These are phyloP conservation scores for Agrocybe chaxingu DNA, from an alignment of 768 basidiomycete species.

Conservation along the genomic window DNA sequence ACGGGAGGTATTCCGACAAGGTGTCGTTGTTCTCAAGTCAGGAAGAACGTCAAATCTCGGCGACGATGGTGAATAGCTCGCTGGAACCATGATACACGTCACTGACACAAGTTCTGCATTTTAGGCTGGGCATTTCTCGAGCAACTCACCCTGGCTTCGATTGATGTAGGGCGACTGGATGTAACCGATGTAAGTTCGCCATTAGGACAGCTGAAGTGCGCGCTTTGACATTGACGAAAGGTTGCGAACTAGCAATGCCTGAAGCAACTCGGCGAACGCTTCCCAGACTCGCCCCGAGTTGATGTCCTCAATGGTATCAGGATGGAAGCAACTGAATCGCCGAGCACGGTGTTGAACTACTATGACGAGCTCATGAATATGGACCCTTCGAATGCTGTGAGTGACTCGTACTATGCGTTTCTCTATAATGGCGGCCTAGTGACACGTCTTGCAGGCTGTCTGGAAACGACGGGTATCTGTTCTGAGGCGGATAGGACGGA, in stretches of 20 bases:
- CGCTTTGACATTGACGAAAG: constrained; percentile 24
- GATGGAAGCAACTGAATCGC: constrained; percentile 63
- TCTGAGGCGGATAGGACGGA: constrained; percentile 56
- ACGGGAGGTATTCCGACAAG: constrained; percentile 57
- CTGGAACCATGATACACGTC: constrained; percentile 6
- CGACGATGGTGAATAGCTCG: constrained; percentile 47
- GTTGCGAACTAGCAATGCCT: constrained; percentile 52
- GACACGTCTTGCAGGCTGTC: constrained; percentile 38
- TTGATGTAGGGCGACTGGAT: constrained; percentile 70
- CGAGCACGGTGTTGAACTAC: constrained; percentile 55
- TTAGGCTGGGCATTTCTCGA: constrained; percentile 81
- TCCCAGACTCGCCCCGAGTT: constrained; percentile 78
- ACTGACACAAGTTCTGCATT: constrained; percentile 2
- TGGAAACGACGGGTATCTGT: constrained; percentile 86
- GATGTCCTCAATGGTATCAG: constrained; percentile 76
- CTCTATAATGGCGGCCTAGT: not conserved
- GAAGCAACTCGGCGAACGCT: constrained; percentile 56
- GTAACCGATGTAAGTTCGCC: constrained; percentile 66
- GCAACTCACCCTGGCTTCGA: constrained; percentile 72
- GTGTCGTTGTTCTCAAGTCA: constrained; percentile 46
- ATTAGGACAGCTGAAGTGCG: constrained; percentile 2
- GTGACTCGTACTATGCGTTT: constrained; percentile 20
- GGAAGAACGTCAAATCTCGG: constrained; percentile 42
- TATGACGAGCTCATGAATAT: constrained; percentile 63
- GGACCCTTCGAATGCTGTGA: constrained; percentile 69